Evolutionary conservation across 352 stramenopile genomes (phyloP).

Genomic region (Phytopythium chamaehyphon): DNA sequence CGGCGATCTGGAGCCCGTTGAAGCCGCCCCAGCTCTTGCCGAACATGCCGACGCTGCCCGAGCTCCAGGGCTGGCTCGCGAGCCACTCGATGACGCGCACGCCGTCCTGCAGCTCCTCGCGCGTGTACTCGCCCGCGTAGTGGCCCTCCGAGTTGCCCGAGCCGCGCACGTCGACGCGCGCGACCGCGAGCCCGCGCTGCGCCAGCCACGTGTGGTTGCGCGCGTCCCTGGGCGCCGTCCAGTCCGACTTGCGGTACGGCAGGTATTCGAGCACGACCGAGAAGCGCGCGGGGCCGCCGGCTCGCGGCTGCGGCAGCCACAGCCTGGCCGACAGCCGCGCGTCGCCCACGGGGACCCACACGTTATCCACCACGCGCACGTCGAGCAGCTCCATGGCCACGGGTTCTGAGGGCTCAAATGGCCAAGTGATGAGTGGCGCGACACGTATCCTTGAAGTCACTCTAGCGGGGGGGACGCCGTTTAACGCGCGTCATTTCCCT

Average conservation of each 20-base stretch:
- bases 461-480: no score
- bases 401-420: not conserved
- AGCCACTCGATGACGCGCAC: slow-evolving; percentile 45
- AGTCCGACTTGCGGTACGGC: slow-evolving; percentile 47
- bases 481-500: no score
- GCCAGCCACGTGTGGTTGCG: slow-evolving; percentile 47
- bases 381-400: slow-evolving; percentile 6
- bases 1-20: slow-evolving; percentile 43
- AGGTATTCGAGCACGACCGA: slow-evolving; percentile 53
- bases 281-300: slow-evolving; percentile 4
- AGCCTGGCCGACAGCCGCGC: slow-evolving; percentile 30
- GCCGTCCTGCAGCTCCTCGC: slow-evolving; percentile 38
- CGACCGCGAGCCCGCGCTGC: slow-evolving; percentile 37
- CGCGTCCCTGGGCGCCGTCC: slow-evolving; percentile 35
- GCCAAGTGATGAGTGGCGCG: not conserved
- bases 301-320: slow-evolving; percentile 23
- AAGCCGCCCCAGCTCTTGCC: slow-evolving; percentile 56
- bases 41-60: slow-evolving; percentile 35
- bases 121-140: slow-evolving; percentile 39
- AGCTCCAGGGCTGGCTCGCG: slow-evolving; percentile 35
- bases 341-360: slow-evolving; percentile 31
- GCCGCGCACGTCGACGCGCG: slow-evolving; percentile 43
- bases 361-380: slow-evolving; percentile 30
- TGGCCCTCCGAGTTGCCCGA: slow-evolving; percentile 43
- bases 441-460: not conserved